A percentile compares a stretch with the other conserved stretches of the same genome.
Evolutionary conservation across 305 asterid genomes (phyloP).

Genomic region (Euphrasia arctica): DNA sequence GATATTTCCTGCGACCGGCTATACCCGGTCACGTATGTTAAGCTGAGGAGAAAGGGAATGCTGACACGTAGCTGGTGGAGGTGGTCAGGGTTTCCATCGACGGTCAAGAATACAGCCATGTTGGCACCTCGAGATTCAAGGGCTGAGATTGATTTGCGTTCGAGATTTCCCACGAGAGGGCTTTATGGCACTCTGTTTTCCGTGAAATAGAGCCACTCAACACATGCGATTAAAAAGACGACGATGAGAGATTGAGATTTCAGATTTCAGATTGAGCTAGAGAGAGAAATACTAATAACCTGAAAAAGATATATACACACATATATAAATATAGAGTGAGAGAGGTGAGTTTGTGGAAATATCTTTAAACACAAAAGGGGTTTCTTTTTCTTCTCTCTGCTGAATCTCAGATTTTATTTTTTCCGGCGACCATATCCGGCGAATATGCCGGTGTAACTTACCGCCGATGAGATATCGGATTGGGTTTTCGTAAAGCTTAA

Average conservation of each 20-base stretch:
- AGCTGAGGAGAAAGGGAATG: constrained; percentile 36
- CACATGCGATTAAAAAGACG: constrained; percentile 22
- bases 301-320: not conserved
- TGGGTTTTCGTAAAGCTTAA: constrained; percentile 23
- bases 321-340: not conserved
- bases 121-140: constrained; percentile 41
- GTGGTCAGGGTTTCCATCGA: constrained; percentile 14
- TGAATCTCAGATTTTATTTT: too few relatives aligned
- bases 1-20: constrained; percentile 59
- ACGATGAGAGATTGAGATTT: constrained; percentile 27
- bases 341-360: too few relatives aligned
- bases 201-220: constrained; percentile 36
- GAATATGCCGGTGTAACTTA: not conserved
- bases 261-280: not conserved
- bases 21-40: constrained; percentile 32
- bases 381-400: too few relatives aligned
- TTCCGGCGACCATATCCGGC: too few relatives aligned
- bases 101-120: constrained; percentile 53
- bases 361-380: too few relatives aligned
- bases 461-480: constrained; percentile 36
- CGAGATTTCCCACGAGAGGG: constrained; percentile 61
- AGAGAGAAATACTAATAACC: too few relatives aligned
- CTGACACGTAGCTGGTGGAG: constrained; percentile 65
- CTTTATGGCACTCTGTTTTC: constrained; percentile 20
- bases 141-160: constrained; percentile 51